Conservation (phyloP, 352 stramenopile species). For the Pythium dissimile region DNA sequence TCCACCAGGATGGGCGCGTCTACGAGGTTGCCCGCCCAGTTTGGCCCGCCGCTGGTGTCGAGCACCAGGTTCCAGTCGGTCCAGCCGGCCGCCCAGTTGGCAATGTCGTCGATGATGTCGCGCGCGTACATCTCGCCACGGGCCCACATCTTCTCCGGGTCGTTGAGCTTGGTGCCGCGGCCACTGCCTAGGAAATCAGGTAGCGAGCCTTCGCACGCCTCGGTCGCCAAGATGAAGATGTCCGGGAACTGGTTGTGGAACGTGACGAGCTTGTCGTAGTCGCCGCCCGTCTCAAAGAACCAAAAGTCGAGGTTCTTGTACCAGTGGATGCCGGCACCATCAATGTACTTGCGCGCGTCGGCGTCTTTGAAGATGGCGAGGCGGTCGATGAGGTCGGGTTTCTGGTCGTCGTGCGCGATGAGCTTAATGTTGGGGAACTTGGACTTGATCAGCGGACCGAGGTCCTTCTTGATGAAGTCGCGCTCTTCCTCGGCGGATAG, state of each 20-base stretch:
- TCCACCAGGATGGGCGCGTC: conserved; percentile 72
- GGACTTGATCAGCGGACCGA: conserved; percentile 56
- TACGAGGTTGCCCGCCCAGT: conserved; percentile 59
- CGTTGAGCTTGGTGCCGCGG: conserved; percentile 40
- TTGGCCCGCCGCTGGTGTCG: conserved; percentile 63
- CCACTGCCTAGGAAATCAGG: conserved; percentile 43
- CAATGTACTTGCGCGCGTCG: conserved; percentile 66
- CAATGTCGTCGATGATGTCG: conserved; percentile 84
- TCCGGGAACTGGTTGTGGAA: conserved; percentile 58
- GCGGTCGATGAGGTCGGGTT: conserved; percentile 47
- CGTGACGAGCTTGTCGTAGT: conserved; percentile 44
- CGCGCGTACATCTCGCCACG: conserved; percentile 76
- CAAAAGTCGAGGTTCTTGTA: conserved; percentile 67
- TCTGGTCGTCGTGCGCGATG: conserved; percentile 84
- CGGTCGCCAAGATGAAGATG: conserved; percentile 72
- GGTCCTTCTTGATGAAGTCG: conserved; percentile 67
- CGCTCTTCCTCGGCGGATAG: conserved; percentile 35
- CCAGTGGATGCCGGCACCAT: conserved; percentile 84
- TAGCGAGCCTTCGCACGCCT: conserved; percentile 70
- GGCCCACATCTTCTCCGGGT: conserved; percentile 47
- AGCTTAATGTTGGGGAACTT: conserved; percentile 79
- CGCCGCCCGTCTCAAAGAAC: conserved; percentile 29
- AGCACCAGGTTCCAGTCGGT: conserved; percentile 88
- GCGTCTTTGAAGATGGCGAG: conserved; percentile 41
- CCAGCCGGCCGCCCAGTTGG: conserved; percentile 73